Evolutionary conservation across 192 early-diverging fungal species (phyloP).

Genomic region (Bifiguratus adelaidae): DNA sequence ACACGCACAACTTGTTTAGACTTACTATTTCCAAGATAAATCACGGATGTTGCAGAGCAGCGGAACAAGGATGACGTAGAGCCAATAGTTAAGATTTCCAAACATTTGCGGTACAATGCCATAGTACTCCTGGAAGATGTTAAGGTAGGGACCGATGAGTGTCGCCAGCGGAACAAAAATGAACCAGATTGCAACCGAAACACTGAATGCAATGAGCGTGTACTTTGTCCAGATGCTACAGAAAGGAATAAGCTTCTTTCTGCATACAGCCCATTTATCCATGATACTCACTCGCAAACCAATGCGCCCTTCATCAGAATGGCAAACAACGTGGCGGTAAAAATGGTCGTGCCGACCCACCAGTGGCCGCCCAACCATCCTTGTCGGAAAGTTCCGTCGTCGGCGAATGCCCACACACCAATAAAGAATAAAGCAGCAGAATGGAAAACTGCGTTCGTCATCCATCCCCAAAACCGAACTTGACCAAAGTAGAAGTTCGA

Average conservation of each 20-base stretch:
- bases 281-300: slow-evolving; percentile 53
- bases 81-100: slow-evolving; percentile 72
- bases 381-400: slow-evolving; percentile 53
- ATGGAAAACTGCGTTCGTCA: slow-evolving; percentile 85
- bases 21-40: slow-evolving; percentile 93
- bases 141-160: slow-evolving; percentile 61
- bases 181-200: slow-evolving; percentile 85
- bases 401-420: slow-evolving; percentile 50
- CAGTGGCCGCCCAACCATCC: slow-evolving; percentile 77
- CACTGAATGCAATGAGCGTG: slow-evolving; percentile 80
- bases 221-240: slow-evolving; percentile 86
- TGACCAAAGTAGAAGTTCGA: slow-evolving; percentile 59
- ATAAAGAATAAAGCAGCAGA: slow-evolving; percentile 70
- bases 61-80: slow-evolving; percentile 73
- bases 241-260: not conserved
- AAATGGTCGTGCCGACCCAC: slow-evolving; percentile 84
- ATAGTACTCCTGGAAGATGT: slow-evolving; percentile 58
- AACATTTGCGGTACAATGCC: slow-evolving; percentile 59
- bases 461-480: slow-evolving; percentile 84
- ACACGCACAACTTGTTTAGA: slow-evolving; percentile 1
- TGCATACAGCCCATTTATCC: not conserved
- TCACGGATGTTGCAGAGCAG: slow-evolving; percentile 74
- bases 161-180: slow-evolving; percentile 76
- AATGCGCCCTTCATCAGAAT: slow-evolving; percentile 87
- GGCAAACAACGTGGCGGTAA: slow-evolving; percentile 78